phyloP scores from a whole-genome alignment of 441 rosid species.

The Jatropha multifida region DNA sequence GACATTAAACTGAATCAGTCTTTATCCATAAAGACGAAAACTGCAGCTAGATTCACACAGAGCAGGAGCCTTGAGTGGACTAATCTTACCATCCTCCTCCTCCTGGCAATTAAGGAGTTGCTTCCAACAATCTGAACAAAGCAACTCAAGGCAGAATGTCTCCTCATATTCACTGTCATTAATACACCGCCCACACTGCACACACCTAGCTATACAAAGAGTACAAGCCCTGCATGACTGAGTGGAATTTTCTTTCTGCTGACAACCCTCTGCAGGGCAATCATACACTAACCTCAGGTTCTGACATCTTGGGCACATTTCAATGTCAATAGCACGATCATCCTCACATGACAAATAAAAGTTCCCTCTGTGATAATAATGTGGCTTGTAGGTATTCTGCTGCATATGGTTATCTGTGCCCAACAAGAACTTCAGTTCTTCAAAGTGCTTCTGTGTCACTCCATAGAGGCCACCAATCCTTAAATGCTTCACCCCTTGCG shows the following conservation, averaged over 20 bases:
- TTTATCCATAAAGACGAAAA: constrained; percentile 42
- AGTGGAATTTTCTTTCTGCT: constrained; percentile 38
- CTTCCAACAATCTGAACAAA: constrained; percentile 68
- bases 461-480: constrained; percentile 82
- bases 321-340: constrained; percentile 73
- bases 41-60: constrained; percentile 26
- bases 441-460: constrained; percentile 61
- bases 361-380: constrained; percentile 60
- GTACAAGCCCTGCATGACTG: constrained; percentile 80
- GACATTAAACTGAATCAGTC: constrained; percentile 13
- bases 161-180: constrained; percentile 83
- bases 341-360: constrained; percentile 67
- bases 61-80: constrained; percentile 16
- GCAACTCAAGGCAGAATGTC: constrained; percentile 72
- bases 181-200: constrained; percentile 87
- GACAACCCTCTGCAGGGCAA: constrained; percentile 83
- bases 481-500: constrained; percentile 60
- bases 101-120: constrained; percentile 27
- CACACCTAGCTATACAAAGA: constrained; percentile 77
- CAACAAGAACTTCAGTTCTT: constrained; percentile 60
- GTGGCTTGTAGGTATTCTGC: constrained; percentile 51
- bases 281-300: constrained; percentile 78
- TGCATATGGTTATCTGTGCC: constrained; percentile 35
- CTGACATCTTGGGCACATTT: constrained; percentile 82
- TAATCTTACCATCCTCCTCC: constrained; percentile 32